Base-by-base conservation (phyloP, 1,284 basidiomycete species). In the Trichosporon asahii region DNA sequence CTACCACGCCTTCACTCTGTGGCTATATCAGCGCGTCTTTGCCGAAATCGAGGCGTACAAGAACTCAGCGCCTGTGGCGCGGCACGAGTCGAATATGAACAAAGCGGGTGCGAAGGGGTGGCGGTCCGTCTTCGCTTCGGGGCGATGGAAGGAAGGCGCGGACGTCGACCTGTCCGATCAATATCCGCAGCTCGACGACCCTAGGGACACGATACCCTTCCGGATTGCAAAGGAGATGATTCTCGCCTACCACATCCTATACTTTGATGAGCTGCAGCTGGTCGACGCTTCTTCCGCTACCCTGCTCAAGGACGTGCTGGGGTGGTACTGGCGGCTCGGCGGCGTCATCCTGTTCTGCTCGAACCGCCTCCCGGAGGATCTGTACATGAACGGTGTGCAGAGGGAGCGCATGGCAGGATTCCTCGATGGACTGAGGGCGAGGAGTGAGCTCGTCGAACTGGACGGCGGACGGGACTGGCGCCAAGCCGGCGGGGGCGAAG, bases 291-390 rank as follows among this genome's bases (percentile, higher is more conserved):
- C 89, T 0, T 88, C 88, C 67, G 88, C 89, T 0, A 86, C 86
- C 1, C 84, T 91, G 14, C 85, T 91, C 2, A 86, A 89, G n/a
- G 87, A 90, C 70, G 89, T 91, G 1, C 80, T 91, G 6, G 88
- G 88, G 27, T 90, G 89, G 87, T 92, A 89, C 77, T 91, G 90
- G 90, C 85, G 90, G 2, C 85, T 91, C 75, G 90, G 90, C 18
- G 90, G 90, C 1, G 88, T 91, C 18, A 85, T 91, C 37, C 85
- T 87, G 3, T 85, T 85, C 0, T 87, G 85, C 65, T 85, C 84
- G 71, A 90, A 90, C 78, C 87, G 88, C 65, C 85, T 90, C 7
- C 89, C 89, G 0, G 88, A 89, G 70, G 89, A 91, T 75, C 83
- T 91, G 12, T 91, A 91, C 82, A 86, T 87, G 77, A 88, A 89